Evolutionary conservation across 1,284 basidiomycete species (phyloP).

Genomic region (Chondrostereum purpureum): DNA sequence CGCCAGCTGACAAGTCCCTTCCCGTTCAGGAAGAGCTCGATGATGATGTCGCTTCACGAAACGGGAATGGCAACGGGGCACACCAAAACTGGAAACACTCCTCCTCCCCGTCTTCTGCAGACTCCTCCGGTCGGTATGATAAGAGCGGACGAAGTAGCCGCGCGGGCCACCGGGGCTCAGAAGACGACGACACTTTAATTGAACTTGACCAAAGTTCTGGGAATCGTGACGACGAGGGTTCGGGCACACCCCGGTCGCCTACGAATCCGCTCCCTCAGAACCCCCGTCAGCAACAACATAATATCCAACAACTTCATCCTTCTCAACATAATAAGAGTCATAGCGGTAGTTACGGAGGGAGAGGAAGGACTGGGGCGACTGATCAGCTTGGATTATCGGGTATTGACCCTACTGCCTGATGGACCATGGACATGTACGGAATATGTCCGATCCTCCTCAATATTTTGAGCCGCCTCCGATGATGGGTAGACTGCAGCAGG

Average conservation of each 20-base stretch:
- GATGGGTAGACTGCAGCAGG: constrained; percentile 18
- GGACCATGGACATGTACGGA: background rate
- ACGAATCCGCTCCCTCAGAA: constrained; percentile 42
- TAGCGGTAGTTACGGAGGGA: constrained; percentile 15
- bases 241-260: constrained; percentile 67
- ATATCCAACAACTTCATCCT: constrained; percentile 10
- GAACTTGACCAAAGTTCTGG: constrained; percentile 31
- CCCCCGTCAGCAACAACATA: constrained; percentile 7
- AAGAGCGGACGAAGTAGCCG: constrained; percentile 26
- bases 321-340: constrained; percentile 18
- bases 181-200: constrained; percentile 44
- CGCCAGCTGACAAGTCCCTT: constrained; percentile 67
- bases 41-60: constrained; percentile 43
- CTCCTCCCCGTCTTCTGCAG: constrained; percentile 53
- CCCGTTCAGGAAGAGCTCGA: constrained; percentile 74
- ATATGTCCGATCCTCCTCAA: constrained; percentile 36
- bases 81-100: constrained; percentile 27
- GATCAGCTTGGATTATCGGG: constrained; percentile 56
- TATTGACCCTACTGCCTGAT: constrained; percentile 35
- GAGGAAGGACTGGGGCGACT: constrained; percentile 40
- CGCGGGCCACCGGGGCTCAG: constrained; percentile 31
- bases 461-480: constrained; percentile 19
- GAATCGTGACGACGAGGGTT: constrained; percentile 34
- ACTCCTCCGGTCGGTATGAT: constrained; percentile 35
- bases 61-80: constrained; percentile 18